These are phyloP conservation scores for Hypseocharis bilobata DNA, from an alignment of 441 rosid genomes.

Conservation along the genomic window DNA sequence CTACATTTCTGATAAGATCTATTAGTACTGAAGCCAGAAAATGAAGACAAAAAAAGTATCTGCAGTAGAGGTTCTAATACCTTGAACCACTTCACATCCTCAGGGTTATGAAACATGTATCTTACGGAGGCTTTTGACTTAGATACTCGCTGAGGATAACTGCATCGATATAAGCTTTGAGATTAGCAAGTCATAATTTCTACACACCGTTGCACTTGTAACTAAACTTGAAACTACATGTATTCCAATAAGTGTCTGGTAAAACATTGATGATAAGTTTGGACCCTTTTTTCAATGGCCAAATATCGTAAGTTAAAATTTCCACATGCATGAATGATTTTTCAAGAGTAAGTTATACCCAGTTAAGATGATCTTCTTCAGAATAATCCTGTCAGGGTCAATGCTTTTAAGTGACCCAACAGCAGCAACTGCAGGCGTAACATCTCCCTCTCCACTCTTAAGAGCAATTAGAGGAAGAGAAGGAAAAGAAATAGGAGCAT, in stretches of 20 bases:
- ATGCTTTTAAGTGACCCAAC: slow-evolving; percentile 77
- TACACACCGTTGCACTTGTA: background rate
- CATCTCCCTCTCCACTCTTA: slow-evolving; percentile 43
- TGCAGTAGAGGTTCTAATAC: slow-evolving; percentile 28
- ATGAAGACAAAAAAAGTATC: background rate
- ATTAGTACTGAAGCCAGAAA: background rate
- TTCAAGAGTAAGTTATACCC: slow-evolving; percentile 43
- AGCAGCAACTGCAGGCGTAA: slow-evolving; percentile 58
- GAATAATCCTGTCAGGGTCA: slow-evolving; percentile 68
- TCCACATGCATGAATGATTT: background rate
- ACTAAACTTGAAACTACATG: background rate
- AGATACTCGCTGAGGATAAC: slow-evolving; percentile 91
- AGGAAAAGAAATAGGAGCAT: slow-evolving; percentile 82
- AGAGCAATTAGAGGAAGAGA: slow-evolving; percentile 71
- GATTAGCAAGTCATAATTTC: slow-evolving; percentile 15
- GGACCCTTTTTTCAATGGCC: too few species aligned
- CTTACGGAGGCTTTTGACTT: slow-evolving; percentile 71
- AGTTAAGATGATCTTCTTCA: slow-evolving; percentile 81
- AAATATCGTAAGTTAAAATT: background rate
- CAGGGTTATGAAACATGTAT: slow-evolving; percentile 84
- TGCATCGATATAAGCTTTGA: slow-evolving; percentile 29
- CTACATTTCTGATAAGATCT: background rate
- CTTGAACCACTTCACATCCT: slow-evolving; percentile 95
- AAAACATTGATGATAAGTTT: too few species aligned
- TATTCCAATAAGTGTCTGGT: too few species aligned